A percentile compares a stretch with the other conserved stretches of the same genome.
Evolutionary conservation across 2,329 filamentous ascomycete genomes (phyloP).

Genomic region (Diaporthe sp.): DNA sequence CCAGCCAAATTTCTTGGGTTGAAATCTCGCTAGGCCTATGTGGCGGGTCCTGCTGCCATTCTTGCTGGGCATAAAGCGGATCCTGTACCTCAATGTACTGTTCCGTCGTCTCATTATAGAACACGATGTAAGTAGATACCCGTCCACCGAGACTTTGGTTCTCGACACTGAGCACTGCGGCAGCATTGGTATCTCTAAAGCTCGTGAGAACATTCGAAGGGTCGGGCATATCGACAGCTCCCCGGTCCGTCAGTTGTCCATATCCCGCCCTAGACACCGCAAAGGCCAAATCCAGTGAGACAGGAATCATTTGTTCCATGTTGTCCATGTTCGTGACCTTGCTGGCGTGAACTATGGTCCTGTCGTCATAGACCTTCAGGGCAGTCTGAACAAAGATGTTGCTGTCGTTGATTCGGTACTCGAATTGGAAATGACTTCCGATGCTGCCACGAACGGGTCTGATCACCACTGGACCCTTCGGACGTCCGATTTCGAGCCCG

Average conservation of each 20-base stretch:
- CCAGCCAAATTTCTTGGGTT: not conserved
- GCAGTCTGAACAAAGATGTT: conserved; percentile 16
- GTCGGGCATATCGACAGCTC: conserved; percentile 38
- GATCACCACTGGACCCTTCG: conserved; percentile 21
- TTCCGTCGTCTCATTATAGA: not conserved
- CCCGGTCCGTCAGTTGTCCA: conserved; percentile 42
- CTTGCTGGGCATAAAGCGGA: not conserved
- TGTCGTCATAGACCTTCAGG: conserved; percentile 30
- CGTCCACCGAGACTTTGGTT: conserved; percentile 34
- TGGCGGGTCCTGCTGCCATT: not conserved
- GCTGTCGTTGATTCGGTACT: not conserved
- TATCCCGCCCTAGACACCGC: conserved; percentile 43
- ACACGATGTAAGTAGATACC: not conserved
- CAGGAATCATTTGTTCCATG: not conserved
- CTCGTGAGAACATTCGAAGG: conserved; percentile 29
- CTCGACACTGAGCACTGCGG: conserved; percentile 20
- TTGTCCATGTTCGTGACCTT: conserved; percentile 33
- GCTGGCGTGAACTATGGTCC: conserved; percentile 36
- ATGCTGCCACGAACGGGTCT: conserved; percentile 24
- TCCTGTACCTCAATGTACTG: not conserved
- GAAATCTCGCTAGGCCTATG: not conserved
- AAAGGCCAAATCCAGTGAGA: conserved; percentile 30
- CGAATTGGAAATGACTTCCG: conserved; percentile 29
- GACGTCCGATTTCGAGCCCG: conserved; percentile 20
- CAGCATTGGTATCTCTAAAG: not conserved